Evolutionary conservation across 495 filamentous ascomycete genomes (phyloP), one percentile per base, ranked within the genome.

Genomic region (Hypomontagnella submonticulosa): DNA sequence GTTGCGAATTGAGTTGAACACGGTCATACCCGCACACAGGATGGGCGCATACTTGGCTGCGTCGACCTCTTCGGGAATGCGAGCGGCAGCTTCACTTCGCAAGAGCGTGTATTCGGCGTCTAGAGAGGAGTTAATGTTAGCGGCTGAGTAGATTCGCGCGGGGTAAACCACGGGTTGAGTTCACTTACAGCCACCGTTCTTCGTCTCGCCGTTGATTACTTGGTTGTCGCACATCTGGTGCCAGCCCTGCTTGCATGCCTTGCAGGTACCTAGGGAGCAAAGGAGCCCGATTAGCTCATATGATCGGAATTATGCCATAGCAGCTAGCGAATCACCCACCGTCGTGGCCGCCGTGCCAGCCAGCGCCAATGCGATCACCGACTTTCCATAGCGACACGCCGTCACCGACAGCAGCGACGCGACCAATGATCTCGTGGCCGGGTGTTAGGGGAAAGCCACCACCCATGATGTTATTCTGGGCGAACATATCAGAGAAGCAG

Each of bases 361-460:
- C 47, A 36, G 23, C 47, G 12, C 47, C 47, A 18, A 50, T 32
- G 9, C 47, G 32, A 3, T 50, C 47, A 32, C 47, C 47, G 15
- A 50, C 15, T 32, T 50, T 50, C 47, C 47, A 50, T 10, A 6
- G 11, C 30, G 32, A 34, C 10, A 50, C 47, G 13, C 30, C 4
- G 9, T 10, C 8, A 16, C 47, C 47, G 8, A 50, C 15, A 5
- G 81, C 80, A 18, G 69, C 83, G 1, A 85, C 78, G 7, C 70
- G 60, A 15, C 82, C 81, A 50, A 84, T 81, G 34, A 85, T 73
- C 58, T 85, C 83, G 64, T 85, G 83, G 11, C 82, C 82, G 0
- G 82, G 81, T 4, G 73, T 65, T 27, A 54, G 15, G 10, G 51
- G 47, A 5, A 50, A 50, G 1, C 47, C 47, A 12, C 32, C 47